Percentiles rank a stretch among this genome's conserved stretches.
phyloP scores from a whole-genome alignment of 768 basidiomycete species.

The Astraeus odoratus region DNA sequence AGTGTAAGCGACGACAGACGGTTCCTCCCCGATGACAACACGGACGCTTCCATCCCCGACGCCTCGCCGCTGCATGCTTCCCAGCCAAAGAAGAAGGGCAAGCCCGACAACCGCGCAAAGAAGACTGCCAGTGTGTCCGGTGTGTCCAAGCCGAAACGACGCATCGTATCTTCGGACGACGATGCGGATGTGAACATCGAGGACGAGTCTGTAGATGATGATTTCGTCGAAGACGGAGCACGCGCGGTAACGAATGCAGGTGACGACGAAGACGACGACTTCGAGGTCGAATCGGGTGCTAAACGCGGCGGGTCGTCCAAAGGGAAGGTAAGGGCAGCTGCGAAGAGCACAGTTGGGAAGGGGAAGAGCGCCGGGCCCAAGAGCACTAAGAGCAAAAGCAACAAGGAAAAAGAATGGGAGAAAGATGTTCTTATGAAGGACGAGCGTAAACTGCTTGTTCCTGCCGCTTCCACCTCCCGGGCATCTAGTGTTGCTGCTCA shows the following conservation, averaged over 20 bases:
- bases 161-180: conserved; percentile 23
- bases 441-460: conserved; percentile 30
- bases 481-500: conserved; percentile 29
- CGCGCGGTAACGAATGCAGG: no score
- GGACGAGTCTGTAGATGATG: conserved; percentile 14
- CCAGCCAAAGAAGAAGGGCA: conserved; percentile 7
- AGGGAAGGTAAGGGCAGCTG: conserved; percentile 9
- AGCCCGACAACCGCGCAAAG: no score
- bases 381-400: conserved; percentile 23
- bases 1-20: conserved; percentile 20
- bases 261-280: conserved; percentile 22
- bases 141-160: conserved; percentile 9
- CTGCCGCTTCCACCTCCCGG: conserved; percentile 11
- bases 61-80: not conserved
- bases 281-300: conserved; percentile 16
- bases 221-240: conserved; percentile 19
- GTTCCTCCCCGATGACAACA: conserved; percentile 14
- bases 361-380: conserved; percentile 10
- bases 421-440: conserved; percentile 35
- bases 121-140: no score
- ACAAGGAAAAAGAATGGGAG: conserved; percentile 27
- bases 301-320: conserved; percentile 17
- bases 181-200: conserved; percentile 20
- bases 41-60: no score
- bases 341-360: conserved; percentile 25